Percentiles rank a stretch among this genome's conserved stretches.
Evolutionary conservation across 371 early-diverging fungal genomes (phyloP).

Genomic region (Mucor mucedo): DNA sequence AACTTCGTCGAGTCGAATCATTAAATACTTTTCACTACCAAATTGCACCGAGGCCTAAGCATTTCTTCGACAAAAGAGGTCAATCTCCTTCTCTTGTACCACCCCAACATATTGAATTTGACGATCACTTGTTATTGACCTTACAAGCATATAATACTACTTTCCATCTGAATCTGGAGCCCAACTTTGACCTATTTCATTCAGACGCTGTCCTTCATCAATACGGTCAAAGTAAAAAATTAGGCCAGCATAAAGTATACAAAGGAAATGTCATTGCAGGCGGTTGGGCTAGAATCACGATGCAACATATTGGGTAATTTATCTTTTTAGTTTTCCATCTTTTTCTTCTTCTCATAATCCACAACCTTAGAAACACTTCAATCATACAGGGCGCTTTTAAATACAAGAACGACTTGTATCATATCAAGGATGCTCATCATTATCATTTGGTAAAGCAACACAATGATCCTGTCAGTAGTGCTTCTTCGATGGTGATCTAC

Average conservation of each 20-base stretch:
- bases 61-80: constrained; percentile 19
- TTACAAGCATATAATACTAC: constrained; percentile 36
- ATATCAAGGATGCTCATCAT: constrained; percentile 62
- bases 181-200: constrained; percentile 77
- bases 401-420: constrained; percentile 59
- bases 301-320: constrained; percentile 17
- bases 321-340: neutral
- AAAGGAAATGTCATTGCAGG: constrained; percentile 22
- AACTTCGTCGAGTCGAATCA: constrained; percentile 10
- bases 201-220: constrained; percentile 51
- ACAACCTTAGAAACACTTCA: constrained; percentile 16
- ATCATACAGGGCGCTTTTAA: constrained; percentile 71
- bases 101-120: constrained; percentile 5
- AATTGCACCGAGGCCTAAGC: constrained; percentile 19
- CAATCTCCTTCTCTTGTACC: constrained; percentile 7
- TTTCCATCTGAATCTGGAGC: constrained; percentile 71
- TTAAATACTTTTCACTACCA: constrained; percentile 10
- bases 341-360: neutral
- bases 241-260: constrained; percentile 2
- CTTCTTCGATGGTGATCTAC: constrained; percentile 64
- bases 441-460: constrained; percentile 61
- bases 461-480: constrained; percentile 52
- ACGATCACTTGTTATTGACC: constrained; percentile 14
- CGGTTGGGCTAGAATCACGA: constrained; percentile 75
- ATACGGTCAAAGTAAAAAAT: neutral